These are phyloP conservation scores for Cucurbita moschata DNA, from an alignment of 306 rosid species.

Conservation along the genomic window DNA sequence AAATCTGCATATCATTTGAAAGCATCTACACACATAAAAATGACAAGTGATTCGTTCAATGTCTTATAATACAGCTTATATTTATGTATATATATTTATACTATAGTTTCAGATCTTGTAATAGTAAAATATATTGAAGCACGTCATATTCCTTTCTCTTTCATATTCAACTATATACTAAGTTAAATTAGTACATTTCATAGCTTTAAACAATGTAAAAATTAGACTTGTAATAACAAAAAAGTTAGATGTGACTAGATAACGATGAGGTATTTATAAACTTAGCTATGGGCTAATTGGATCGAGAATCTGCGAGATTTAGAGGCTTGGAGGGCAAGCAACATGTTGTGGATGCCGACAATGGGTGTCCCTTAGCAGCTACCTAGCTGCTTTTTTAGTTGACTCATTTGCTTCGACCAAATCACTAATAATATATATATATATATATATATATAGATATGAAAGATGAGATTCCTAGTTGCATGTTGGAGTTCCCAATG, in stretches of 20 bases:
- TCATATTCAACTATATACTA: too few relatives aligned
- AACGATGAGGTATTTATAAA: neutral
- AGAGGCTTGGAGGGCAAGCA: neutral
- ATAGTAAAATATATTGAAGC: too few relatives aligned
- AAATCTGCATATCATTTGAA: neutral
- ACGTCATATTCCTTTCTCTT: too few relatives aligned
- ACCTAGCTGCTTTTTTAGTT: neutral
- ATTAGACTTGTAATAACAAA: too few relatives aligned
- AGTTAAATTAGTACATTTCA: too few relatives aligned
- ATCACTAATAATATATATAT: too few relatives aligned
- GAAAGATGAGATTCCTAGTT: neutral
- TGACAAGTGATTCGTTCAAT: neutral
- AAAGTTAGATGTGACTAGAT: too few relatives aligned
- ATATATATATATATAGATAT: too few relatives aligned
- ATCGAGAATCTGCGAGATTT: neutral
- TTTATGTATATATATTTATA: too few relatives aligned
- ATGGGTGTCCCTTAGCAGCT: neutral
- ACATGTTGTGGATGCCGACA: neutral
- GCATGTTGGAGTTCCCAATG: constrained; percentile 17
- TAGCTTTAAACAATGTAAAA: too few relatives aligned
- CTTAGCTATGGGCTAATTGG: neutral
- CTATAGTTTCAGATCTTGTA: too few relatives aligned
- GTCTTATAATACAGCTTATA: too few relatives aligned
- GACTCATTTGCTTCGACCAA: neutral
- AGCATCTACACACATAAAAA: neutral